Evolutionary conservation across 1,139 yeast genomes (phyloP).

Genomic region (Arxiozyma slooffiae): DNA sequence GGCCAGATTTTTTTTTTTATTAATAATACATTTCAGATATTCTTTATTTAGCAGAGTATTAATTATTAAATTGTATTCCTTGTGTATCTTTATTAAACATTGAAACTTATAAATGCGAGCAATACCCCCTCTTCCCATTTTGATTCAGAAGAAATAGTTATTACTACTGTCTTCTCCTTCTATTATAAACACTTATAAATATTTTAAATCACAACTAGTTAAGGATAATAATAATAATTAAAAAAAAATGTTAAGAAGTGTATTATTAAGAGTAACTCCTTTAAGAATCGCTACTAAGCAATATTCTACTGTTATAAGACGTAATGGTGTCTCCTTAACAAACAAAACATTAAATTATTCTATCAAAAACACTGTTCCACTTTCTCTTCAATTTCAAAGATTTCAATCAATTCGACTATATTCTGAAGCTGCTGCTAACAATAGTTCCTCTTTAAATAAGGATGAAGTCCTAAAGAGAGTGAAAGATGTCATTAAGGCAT

Average conservation of each 20-base stretch:
- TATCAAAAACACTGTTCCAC: background rate
- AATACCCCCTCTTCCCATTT: too few species aligned
- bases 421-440: conserved; percentile 12
- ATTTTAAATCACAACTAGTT: too few species aligned
- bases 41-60: too few species aligned
- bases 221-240: too few species aligned
- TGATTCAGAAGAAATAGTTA: too few species aligned
- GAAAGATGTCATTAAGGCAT: conserved; percentile 26
- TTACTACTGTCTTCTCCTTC: too few species aligned
- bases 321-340: background rate
- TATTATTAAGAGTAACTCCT: conserved; percentile 16
- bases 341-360: background rate
- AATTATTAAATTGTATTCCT: too few species aligned
- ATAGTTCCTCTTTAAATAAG: conserved; percentile 13
- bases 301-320: background rate
- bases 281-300: background rate
- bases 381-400: background rate
- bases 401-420: conserved; percentile 15
- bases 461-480: conserved; percentile 23
- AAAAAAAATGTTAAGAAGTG: conserved; percentile 16
- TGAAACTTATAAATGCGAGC: too few species aligned
- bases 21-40: too few species aligned
- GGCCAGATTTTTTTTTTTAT: too few species aligned
- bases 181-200: too few species aligned
- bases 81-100: too few species aligned